Base-by-base conservation (phyloP, 208 protist species). In the Crithidia brevicula region DNA sequence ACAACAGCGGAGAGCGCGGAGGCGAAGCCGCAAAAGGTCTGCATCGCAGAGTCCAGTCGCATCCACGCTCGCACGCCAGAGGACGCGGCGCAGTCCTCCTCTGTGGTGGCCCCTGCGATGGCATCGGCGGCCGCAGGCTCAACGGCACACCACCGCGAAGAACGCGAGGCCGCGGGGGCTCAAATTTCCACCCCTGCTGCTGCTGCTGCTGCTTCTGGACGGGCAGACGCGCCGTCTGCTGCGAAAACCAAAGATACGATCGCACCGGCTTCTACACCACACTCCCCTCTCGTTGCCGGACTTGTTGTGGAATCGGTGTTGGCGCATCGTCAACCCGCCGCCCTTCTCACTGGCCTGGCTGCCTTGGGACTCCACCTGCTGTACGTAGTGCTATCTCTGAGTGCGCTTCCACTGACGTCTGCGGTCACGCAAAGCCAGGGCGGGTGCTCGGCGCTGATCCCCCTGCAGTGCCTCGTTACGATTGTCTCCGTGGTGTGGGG, bases 381-480 rank as follows among this genome's bases (percentile, higher is more conserved):
- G 7, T 67, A 49, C 38, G 33, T 64, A 15, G 2, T 77, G 42
- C 50, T 62, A 13, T 64, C 72, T 22, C 23, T 77, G 40, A 18
- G 51, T 15, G 42, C 58, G 42, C 40, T 66, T 0, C 27, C 56
- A 16, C 6, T 23, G 3, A 42, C 58, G 1, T 36, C 60, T 18
- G 22, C 54, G 13, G 61, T 18, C 13, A 33, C 18, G 3, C 34
- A 42, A 6, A 31, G 63, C 9, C 36, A 28, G 16, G 42, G 69
- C 20, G 81, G 81, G 22, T 94, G 88, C 64, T 34, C 81, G 5
- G 72, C 75, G 31, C 72, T 74, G 45, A 51, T 91, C 16, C 78
- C 77, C 8, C 60, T 88, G 64, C 85, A 94, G 65, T 67, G 79
- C 28, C 42, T 69, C 16, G 50, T 90, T 25, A 86, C 84, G 25